These are phyloP conservation scores for Tylopilus plumbeoviolaceoides DNA, from an alignment of 768 basidiomycete genomes.

Conservation along the genomic window DNA sequence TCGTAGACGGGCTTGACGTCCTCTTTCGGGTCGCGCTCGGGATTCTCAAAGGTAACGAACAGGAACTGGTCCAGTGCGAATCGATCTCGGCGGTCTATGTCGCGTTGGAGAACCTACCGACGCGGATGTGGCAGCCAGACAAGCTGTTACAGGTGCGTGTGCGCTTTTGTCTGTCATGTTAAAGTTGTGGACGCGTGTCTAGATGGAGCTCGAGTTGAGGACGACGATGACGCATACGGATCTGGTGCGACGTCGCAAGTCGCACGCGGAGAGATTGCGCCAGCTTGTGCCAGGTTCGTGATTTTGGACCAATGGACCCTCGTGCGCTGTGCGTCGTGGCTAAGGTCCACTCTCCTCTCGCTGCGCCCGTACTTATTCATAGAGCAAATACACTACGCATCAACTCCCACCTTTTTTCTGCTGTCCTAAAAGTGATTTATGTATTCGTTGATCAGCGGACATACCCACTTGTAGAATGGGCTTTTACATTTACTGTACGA, in stretches of 20 bases:
- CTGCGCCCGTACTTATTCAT: background rate
- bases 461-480: background rate
- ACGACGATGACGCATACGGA: conserved; percentile 50
- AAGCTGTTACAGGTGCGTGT: conserved; percentile 73
- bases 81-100: conserved; percentile 89
- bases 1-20: conserved; percentile 89
- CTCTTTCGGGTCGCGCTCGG: conserved; percentile 87
- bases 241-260: conserved; percentile 49
- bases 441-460: background rate
- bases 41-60: conserved; percentile 80
- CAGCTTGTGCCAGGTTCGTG: conserved; percentile 35
- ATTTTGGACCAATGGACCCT: no score
- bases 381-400: conserved; percentile 11
- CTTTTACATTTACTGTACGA: background rate
- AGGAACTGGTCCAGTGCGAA: conserved; percentile 77
- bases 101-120: conserved; percentile 83
- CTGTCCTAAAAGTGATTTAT: background rate
- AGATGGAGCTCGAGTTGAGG: conserved; percentile 61
- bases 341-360: background rate
- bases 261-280: conserved; percentile 45
- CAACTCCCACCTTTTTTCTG: background rate
- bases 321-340: background rate
- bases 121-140: conserved; percentile 91
- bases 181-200: background rate
- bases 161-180: background rate